Evolutionary conservation across 352 stramenopile species (phyloP), one percentile per base, ranked within the genome.

Genomic region (Phytophthora pistaciae): DNA sequence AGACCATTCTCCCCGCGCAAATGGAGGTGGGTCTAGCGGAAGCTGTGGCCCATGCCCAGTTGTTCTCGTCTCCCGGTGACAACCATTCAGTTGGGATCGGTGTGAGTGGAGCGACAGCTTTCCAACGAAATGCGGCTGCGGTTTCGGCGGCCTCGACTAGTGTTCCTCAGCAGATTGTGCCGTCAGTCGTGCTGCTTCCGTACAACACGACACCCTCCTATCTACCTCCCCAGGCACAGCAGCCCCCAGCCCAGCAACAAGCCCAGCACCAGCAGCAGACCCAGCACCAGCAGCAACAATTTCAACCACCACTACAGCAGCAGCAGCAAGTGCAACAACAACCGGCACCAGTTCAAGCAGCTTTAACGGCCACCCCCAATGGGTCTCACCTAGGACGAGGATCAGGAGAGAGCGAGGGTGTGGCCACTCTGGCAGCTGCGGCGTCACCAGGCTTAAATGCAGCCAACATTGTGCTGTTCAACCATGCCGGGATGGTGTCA

Each of bases 131-230:
- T 57, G n/a, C 50, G 49, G 13, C 14, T 49, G 60, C 23, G 8
- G 42, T 66, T 14, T 53, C 46, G 23, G 31, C 61, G 8, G 67
- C 38, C 20, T 58, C 64, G 6, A 40, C 56, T 64, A 38, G 29
- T 46, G 14, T 40, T 3, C 11, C 50, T 21, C 66, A 73, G 23
- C 71, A 75, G 13, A 7, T 52, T n/a, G 58, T 80, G 16, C 71
- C 74, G 21, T 80, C 77, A 11, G 59, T 82, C 23, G 77, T 80
- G 23, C 42, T 84, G 54, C 67, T 78, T 14, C 71, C 74, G 20
- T 84, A 77, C 33, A 77, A 20, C 38, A 57, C 70, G 2, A n/a
- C 71, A 23, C 49, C 29, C 11, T 68, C 56, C 2, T 78, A 68
- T 36, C 21, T 72, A 18, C 46, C 60, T 18, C 48, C 29, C 3